Conservation (phyloP, 23 red algal genomes). For the Gracilaria gracilis region DNA sequence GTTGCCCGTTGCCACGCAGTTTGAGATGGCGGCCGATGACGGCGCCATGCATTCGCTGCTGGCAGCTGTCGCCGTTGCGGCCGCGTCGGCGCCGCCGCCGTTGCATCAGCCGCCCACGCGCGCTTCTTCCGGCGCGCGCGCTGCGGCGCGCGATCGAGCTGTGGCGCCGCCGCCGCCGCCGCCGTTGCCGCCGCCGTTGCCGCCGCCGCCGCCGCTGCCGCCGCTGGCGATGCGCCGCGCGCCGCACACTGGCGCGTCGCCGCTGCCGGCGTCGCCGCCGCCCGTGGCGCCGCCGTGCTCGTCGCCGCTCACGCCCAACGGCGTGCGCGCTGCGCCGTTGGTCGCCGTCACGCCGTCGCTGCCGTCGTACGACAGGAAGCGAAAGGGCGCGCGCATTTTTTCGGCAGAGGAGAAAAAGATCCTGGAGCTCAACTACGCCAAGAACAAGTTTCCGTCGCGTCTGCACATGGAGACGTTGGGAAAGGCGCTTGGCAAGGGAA, state of each 20-base stretch:
- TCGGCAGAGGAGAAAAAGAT: conserved; percentile 50
- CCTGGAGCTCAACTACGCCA: conserved; percentile 63
- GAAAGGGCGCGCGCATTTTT: conserved; percentile 75
- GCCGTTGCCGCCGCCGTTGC: conserved; percentile 34
- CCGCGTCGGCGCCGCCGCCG: conserved; percentile 27
- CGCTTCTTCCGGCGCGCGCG: not conserved
- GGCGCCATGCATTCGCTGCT: conserved; percentile 71
- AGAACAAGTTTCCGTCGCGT: conserved; percentile 69
- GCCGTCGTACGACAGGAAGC: conserved; percentile 20
- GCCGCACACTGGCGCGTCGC: not conserved
- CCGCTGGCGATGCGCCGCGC: conserved; percentile 1
- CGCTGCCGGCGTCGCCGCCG: conserved; percentile 8
- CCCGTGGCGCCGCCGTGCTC: not conserved
- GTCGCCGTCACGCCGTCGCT: conserved; percentile 17
- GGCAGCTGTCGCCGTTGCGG: conserved; percentile 61
- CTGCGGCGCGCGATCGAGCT: not conserved
- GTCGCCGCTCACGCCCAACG: conserved; percentile 2
- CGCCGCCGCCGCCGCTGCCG: conserved; percentile 16
- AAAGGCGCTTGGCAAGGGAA: conserved; percentile 45
- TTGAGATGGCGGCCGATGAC: conserved; percentile 35
- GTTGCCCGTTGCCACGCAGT: not conserved
- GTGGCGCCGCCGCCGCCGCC: conserved; percentile 27
- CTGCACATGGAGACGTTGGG: conserved; percentile 61
- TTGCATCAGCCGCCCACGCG: conserved; percentile 11
- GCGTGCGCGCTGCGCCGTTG: not conserved